These are phyloP conservation scores for Cystofilobasidium ferigula DNA, from an alignment of 768 basidiomycete genomes.

Conservation along the genomic window DNA sequence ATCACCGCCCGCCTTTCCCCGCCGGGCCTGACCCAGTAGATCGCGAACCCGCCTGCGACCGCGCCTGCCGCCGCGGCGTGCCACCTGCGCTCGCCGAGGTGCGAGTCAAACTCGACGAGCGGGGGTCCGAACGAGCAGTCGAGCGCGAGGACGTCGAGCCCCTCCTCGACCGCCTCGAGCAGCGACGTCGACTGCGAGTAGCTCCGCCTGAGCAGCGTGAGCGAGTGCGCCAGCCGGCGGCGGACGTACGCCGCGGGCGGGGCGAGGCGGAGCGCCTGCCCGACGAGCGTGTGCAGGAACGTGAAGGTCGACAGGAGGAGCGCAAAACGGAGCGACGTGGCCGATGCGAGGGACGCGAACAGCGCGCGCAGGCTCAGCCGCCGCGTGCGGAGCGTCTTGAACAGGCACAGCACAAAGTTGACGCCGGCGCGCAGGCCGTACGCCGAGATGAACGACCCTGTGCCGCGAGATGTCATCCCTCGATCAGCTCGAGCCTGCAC, in stretches of 20 bases:
- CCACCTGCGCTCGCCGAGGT: constrained; percentile 17
- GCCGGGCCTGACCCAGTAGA: constrained; percentile 17
- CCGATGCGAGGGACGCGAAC: background rate
- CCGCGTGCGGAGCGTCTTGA: background rate
- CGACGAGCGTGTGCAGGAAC: constrained; percentile 10
- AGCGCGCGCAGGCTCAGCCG: background rate
- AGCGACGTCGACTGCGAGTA: constrained; percentile 8
- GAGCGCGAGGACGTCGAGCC: constrained; percentile 14
- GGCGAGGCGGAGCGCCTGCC: constrained; percentile 20
- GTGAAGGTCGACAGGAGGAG: constrained; percentile 24
- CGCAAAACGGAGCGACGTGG: constrained; percentile 15
- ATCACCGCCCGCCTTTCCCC: constrained; percentile 14
- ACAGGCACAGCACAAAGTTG: constrained; percentile 7
- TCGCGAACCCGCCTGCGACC: constrained; percentile 11
- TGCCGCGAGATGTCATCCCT: background rate
- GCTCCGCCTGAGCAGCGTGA: constrained; percentile 8
- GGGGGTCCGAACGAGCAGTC: constrained; percentile 20
- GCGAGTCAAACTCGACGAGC: constrained; percentile 6
- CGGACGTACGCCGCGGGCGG: constrained; percentile 5
- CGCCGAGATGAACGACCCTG: constrained; percentile 16
- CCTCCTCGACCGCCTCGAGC: constrained; percentile 23
- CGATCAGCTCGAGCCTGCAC: no score
- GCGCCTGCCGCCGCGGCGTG: constrained; percentile 13
- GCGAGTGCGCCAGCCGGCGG: constrained; percentile 3
- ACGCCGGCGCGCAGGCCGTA: constrained; percentile 26